Base-by-base conservation (phyloP, 495 filamentous ascomycete species). In the Daldinia grandis region DNA sequence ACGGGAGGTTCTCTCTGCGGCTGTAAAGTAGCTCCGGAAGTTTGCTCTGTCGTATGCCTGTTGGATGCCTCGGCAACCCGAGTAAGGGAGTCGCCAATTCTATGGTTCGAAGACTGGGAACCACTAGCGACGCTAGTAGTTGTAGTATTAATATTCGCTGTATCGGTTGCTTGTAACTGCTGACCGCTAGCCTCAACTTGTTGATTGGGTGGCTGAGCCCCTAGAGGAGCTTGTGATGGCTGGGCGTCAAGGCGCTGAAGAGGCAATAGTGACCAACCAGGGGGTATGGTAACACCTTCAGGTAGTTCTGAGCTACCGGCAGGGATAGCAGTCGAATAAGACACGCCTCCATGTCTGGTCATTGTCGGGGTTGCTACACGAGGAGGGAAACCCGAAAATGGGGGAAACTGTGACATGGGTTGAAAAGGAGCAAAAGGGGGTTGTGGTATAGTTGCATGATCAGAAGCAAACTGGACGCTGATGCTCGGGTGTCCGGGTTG, bases 201-300 rank as follows among this genome's bases (percentile, higher is more conserved):
- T 63, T 71, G 63, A 15, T 9, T 8, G 25, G 62, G 42, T 42
- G 58, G 71, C 5, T 77, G 71, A 6, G 65, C n/a, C 5, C 42
- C 44, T 3, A 62, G 7, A 6, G 75, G 73, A 12, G 67, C 31
- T 38, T 74, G 71, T 31, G 64, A 37, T 28, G 67, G 51, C 30
- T 72, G 78, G 12, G 79, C 79, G n/a, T 86, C 82, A 17, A 87
- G 60, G 15, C 89, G 82, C 40, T 90, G 85, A 10, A 93, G 82
- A 58, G 91, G 91, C 33, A 91, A 79, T 28, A 96, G 76, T 24
- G 87, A 89, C 92, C 92, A 96, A 6, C 92, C 92, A 42, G 85
- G 82, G 2, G 93, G 93, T 30, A 96, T 86, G 12, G 79, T 86
- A 14, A 95, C 81, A 8, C 93, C 92, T 40, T 89, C 86, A 3